phyloP scores from a whole-genome alignment of 2,329 filamentous ascomycete genomes.

The Periglandula ipomoeae region DNA sequence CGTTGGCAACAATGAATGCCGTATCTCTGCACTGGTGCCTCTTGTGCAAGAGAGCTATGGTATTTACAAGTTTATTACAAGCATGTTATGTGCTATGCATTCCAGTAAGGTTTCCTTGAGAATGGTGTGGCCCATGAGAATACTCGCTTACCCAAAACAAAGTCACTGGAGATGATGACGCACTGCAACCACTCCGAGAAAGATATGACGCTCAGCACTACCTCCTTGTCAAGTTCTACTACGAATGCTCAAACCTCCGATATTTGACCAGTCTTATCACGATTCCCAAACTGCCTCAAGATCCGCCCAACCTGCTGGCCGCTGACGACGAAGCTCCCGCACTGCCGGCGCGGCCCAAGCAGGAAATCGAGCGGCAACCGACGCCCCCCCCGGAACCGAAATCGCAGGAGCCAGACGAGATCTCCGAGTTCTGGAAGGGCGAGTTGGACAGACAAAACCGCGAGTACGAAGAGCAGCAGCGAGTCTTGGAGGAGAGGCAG shows the following conservation, averaged over 20 bases:
- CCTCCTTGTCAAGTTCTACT: conserved; percentile 94
- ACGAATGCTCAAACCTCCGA: conserved; percentile 94
- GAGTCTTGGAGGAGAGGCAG: conserved; percentile 77
- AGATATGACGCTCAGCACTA: conserved; percentile 96
- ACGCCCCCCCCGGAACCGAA: conserved; percentile 60
- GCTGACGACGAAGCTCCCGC: conserved; percentile 80
- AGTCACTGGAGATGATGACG: conserved; percentile 90
- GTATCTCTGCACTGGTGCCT: conserved; percentile 87
- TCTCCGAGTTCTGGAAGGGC: conserved; percentile 96
- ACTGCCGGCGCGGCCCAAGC: conserved; percentile 71
- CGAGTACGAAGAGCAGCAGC: conserved; percentile 91
- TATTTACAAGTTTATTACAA: conserved; percentile 99
- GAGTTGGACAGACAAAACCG: conserved; percentile 86
- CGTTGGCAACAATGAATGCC: conserved; percentile 89
- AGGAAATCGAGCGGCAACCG: conserved; percentile 58
- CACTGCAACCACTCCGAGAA: conserved; percentile 75
- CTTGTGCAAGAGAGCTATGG: conserved; percentile 97
- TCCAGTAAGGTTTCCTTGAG: conserved; percentile 55
- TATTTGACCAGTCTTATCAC: conserved; percentile 95
- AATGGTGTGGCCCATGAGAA: too few relatives aligned
- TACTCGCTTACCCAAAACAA: conserved; percentile 12
- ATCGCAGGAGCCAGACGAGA: conserved; percentile 80
- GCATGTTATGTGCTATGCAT: conserved; percentile 98
- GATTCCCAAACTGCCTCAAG: conserved; percentile 89
- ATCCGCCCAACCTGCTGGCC: conserved; percentile 78